Base-by-base conservation (phyloP, 495 filamentous ascomycete species). In the Tuber melanosporum region DNA sequence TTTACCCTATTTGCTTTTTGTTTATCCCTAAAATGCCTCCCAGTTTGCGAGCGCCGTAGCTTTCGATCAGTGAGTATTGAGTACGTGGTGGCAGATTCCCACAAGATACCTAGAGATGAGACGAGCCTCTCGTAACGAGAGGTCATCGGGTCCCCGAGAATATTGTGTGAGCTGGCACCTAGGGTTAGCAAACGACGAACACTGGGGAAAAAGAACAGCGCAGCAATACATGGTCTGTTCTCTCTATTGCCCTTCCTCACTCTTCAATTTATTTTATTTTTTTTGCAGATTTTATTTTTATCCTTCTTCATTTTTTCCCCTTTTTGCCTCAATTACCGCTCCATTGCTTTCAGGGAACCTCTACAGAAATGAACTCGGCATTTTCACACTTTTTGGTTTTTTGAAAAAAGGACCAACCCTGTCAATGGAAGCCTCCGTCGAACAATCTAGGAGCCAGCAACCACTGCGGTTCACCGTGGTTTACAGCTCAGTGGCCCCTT, bases 401-500 rank as follows among this genome's bases (percentile, higher is more conserved):
- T 36, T 32, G 10, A 36, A 36, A 36, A 36, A 66, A 19, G 57
- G 57, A 36, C 57, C 78, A 80, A 73, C 71, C 46, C 62, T 74
- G 73, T 73, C 78, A 74, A 80, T 80, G 78, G 78, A 80, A 80
- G 78, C 77, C 74, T 80, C 74, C 71, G 78, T 80, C 77, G 78
- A 80, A 80, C 78, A 80, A 80, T 80, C 78, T 80, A 71, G 76
- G 78, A 77, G 79, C 76, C 47, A 71, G 71, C 43, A 70, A 72
- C 74, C 72, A 71, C 77, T 78, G 77, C 73, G 71, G 77, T 76
- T 70, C 77, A 78, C 77, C 77, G 77, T 78, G 74, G 52, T 74
- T 76, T 80, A 80, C 78, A 80, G 75, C 78, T 71, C 78, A 80
- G 78, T 79, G 79, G 74, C 78, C 78, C 78, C 78, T 80, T 79